Conservation (phyloP, 805 yeast species). For the Wickerhamomyces rabaulensis region DNA sequence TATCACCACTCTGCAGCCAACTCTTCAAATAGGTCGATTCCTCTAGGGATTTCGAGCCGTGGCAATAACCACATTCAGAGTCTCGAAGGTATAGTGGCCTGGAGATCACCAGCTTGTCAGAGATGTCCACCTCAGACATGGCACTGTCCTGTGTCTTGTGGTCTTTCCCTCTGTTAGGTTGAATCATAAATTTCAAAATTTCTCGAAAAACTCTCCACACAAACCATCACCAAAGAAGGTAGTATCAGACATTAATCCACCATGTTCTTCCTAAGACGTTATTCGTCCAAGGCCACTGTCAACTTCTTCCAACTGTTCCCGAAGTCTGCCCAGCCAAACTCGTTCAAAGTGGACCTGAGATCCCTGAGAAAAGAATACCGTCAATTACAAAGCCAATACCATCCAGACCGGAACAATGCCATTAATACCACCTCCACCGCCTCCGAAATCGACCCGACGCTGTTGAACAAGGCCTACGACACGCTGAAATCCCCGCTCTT, state of each 20-base stretch:
- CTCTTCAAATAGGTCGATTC: slow-evolving; percentile 31
- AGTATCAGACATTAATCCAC: too few relatives aligned
- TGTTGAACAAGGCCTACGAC: slow-evolving; percentile 73
- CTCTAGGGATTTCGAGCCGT: slow-evolving; percentile 25
- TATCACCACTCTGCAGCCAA: slow-evolving; percentile 21
- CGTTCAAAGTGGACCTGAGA: slow-evolving; percentile 54
- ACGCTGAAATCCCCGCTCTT: slow-evolving; percentile 64
- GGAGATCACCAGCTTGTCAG: slow-evolving; percentile 31
- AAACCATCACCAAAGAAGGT: too few relatives aligned
- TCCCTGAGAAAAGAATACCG: slow-evolving; percentile 72
- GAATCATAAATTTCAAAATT: too few relatives aligned
- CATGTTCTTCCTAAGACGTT: slow-evolving; percentile 7
- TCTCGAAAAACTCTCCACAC: not conserved
- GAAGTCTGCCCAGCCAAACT: slow-evolving; percentile 67
- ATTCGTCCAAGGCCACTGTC: slow-evolving; percentile 4
- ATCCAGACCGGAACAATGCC: slow-evolving; percentile 60
- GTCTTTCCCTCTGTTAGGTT: not conserved
- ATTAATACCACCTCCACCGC: slow-evolving; percentile 10
- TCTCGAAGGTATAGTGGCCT: slow-evolving; percentile 40
- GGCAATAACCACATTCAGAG: slow-evolving; percentile 69
- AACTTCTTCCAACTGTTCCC: slow-evolving; percentile 69
- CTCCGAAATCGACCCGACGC: slow-evolving; percentile 23
- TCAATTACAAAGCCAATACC: slow-evolving; percentile 62
- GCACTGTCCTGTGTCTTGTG: not conserved
- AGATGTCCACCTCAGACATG: not conserved